Base-by-base conservation (phyloP, 2,329 filamentous ascomycete genomes). In the Penicillium sp. region DNA sequence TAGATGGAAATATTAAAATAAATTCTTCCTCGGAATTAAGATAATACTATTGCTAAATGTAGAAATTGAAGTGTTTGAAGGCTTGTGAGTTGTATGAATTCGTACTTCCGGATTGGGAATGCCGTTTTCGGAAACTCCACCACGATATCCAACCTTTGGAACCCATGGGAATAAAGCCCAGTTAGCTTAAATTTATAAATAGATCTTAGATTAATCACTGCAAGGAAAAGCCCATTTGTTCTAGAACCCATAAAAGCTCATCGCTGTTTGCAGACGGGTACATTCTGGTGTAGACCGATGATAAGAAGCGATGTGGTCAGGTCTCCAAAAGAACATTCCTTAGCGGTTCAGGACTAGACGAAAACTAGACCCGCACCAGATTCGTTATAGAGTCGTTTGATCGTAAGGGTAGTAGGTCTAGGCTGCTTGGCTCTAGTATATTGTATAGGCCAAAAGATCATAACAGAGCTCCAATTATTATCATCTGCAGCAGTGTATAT, bases 91-190 rank as follows among this genome's bases (percentile, higher is more conserved):
- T 38, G 50, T 29, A 47, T 38, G 34, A 47, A 46, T 40, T 9
- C 42, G 39, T 53, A 48, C 43, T 32, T 48, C 50, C 50, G 50
- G 42, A 47, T 53, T 47, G 43, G 50, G 50, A 53, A 53, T 39
- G 3, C 42, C 34, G 50, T 53, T 47, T 47, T 26, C 50, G 24
- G 43, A 8, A 37, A 38, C 14, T 46, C 34, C 13, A 18, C 26
- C 11, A 48, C 18, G n/a, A n/a, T n/a, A 48, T 29, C 35, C 18
- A 16, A 38, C 29, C 20, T 2, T 20, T 42, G 24, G 24, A 26
- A 31, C 7, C 5, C 2, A 20, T 18, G 8, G 24, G 4, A 40
- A 31, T 22, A 10, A 20, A 14, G 22, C 31, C n/a, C 14, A 31
- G 32, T 24, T 32, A 9, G 24, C 7, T 11, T 10, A 7, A 10